A percentile compares a stretch with the other conserved stretches of the same genome.
Evolutionary conservation across 192 early-diverging fungal species (phyloP).

Genomic region (Spizellomyces punctatus): DNA sequence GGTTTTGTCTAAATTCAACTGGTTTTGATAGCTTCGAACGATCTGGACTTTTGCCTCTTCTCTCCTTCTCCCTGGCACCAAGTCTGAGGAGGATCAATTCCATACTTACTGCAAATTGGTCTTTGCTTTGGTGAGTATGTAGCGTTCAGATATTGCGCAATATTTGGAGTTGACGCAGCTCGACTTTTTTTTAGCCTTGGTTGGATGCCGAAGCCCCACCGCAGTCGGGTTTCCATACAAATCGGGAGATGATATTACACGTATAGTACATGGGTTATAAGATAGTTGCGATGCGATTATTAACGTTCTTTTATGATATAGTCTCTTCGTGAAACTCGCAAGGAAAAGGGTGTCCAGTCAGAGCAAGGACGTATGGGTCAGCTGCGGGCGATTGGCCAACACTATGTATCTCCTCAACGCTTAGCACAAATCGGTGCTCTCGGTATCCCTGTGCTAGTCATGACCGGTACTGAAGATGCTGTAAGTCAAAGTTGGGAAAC

Average conservation of each 20-base stretch:
- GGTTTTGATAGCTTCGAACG: not conserved
- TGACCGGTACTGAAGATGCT: constrained; percentile 42
- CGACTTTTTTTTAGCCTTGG: constrained; percentile 34
- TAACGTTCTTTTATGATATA: too few species aligned
- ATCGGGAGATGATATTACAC: constrained; percentile 38
- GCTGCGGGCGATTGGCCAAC: constrained; percentile 34
- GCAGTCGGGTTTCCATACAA: constrained; percentile 19
- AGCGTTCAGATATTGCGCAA: too few species aligned
- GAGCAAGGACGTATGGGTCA: constrained; percentile 35
- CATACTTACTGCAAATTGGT: constrained; percentile 21
- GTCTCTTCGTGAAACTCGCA: too few species aligned
- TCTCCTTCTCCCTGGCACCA: constrained; percentile 2
- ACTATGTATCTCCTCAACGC: constrained; percentile 34
- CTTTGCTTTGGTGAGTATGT: constrained; percentile 5
- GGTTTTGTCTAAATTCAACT: not conserved
- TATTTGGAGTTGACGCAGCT: too few species aligned
- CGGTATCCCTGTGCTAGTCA: constrained; percentile 40
- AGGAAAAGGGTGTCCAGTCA: constrained; percentile 35
- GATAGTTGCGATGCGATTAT: too few species aligned
- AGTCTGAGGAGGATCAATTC: not conserved
- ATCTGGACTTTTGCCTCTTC: constrained; percentile 12
- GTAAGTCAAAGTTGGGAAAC: not conserved
- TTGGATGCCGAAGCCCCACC: constrained; percentile 31
- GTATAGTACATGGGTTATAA: not conserved
- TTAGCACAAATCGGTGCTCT: constrained; percentile 32